Evolutionary conservation across 306 rosid species (phyloP).

Genomic region (Abrus pulchellus): DNA sequence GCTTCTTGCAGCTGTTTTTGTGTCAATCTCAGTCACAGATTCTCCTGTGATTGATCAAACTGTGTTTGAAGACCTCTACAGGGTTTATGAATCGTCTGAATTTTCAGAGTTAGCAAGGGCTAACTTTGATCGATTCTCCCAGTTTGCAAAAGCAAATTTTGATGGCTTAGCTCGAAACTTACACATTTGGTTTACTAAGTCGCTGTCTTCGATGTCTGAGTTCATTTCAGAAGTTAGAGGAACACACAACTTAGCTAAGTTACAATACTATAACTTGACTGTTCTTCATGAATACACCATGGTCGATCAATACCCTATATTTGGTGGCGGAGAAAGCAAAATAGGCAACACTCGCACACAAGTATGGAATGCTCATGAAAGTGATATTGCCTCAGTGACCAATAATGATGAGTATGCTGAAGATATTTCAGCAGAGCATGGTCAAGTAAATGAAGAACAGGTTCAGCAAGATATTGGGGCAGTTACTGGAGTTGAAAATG

Average conservation of each 20-base stretch:
- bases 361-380: constrained; percentile 28
- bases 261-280: constrained; percentile 67
- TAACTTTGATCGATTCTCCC: constrained; percentile 57
- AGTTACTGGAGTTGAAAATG: constrained; percentile 38
- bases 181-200: constrained; percentile 48
- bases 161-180: constrained; percentile 23
- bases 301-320: constrained; percentile 45
- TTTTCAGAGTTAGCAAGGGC: constrained; percentile 54
- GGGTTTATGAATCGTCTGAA: constrained; percentile 46
- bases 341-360: constrained; percentile 24
- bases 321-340: constrained; percentile 41
- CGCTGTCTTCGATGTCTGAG: constrained; percentile 50
- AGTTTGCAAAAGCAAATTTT: constrained; percentile 45
- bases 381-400: constrained; percentile 18
- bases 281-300: constrained; percentile 35
- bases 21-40: constrained; percentile 53
- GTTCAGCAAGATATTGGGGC: constrained; percentile 40
- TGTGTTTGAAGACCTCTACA: constrained; percentile 49
- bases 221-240: constrained; percentile 55
- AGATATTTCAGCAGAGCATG: constrained; percentile 36
- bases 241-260: constrained; percentile 44
- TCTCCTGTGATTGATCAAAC: constrained; percentile 51
- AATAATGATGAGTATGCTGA: constrained; percentile 15
- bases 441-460: constrained; percentile 38
- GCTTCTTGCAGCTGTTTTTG: constrained; percentile 54